Base-by-base conservation (phyloP, 768 basidiomycete genomes). In the Gyrodon lividus region DNA sequence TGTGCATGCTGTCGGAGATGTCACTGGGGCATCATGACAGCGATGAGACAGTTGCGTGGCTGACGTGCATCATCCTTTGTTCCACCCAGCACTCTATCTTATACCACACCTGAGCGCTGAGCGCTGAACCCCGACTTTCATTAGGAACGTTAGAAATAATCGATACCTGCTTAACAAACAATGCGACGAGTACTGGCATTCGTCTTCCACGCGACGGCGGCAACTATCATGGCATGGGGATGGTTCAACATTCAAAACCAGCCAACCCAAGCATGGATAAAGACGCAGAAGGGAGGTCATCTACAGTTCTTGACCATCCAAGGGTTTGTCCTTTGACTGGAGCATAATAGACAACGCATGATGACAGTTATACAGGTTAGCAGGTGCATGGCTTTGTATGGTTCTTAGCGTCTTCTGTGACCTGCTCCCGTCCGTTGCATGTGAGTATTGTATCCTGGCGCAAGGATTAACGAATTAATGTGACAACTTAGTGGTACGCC, bases 281-380 rank as follows among this genome's bases (percentile, higher is more conserved):
- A n/a, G 10, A 49, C 57, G 3, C 81, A 80, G 58, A 79, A 77
- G 56, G 86, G 86, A 2, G 88, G 88, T 0, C 81, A 83, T 57
- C 78, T 76, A 42, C 85, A 86, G 64, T 92, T 80, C 61, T 70
- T 92, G 48, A 93, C 91, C 0, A 87, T 91, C 57, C 82, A 89
- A 68, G 87, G 87, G 89, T 84, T 54, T 17, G 77, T 61, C 17
- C 7, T 41, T 43, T 23, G 6, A 24, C 24, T 6, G 24, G 6
- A 1, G 6, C 26, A 28, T 7, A 7, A 7, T 7, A 28, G 26
- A 28, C 30, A n/a, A 55, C 4, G 2, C 19, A 7, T 22, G n/a
- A 23, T 56, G 12, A 59, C 43, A 6, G 7, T 16, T 19, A 24
- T 2, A 12, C 35, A 66, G 61, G 39, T 13, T 60, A 73, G 68